Conservation (phyloP, 139 green algal genomes). For the Picochlorum sp. region DNA sequence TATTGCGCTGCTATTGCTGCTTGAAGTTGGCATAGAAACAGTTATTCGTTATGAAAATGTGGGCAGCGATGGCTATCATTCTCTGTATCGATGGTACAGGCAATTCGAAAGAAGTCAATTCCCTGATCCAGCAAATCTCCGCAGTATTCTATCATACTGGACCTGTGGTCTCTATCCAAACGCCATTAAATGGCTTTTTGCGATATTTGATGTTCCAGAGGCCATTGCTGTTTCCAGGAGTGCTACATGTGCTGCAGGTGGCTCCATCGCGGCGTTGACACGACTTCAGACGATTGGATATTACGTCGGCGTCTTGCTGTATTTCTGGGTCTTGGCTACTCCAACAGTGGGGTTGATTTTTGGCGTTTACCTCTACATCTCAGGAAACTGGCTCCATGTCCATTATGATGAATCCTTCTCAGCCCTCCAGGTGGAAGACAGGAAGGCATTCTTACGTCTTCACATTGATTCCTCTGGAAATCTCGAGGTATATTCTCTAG, state of each 20-base stretch:
- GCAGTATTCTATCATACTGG: conserved; percentile 32
- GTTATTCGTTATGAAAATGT: conserved; percentile 57
- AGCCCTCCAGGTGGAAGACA: conserved; percentile 54
- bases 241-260: conserved; percentile 46
- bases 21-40: conserved; percentile 78
- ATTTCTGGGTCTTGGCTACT: conserved; percentile 86
- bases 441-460: conserved; percentile 71
- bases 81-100: conserved; percentile 70
- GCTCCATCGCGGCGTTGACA: conserved; percentile 31
- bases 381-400: conserved; percentile 60
- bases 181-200: conserved; percentile 61
- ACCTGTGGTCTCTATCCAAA: conserved; percentile 66
- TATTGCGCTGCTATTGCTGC: conserved; percentile 62
- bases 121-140: conserved; percentile 69
- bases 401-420: conserved; percentile 85
- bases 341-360: conserved; percentile 73
- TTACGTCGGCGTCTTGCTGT: conserved; percentile 74
- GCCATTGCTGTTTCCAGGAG: conserved; percentile 61
- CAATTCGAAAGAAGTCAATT: conserved; percentile 66
- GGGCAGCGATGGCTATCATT: conserved; percentile 59
- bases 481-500: conserved; percentile 28
- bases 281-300: conserved; percentile 62
- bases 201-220: conserved; percentile 74
- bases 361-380: conserved; percentile 76
- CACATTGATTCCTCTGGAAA: conserved; percentile 57